Evolutionary conservation across 225 moss, liverwort and hornwort species (phyloP).

Genomic region (Marchantia paleacea): DNA sequence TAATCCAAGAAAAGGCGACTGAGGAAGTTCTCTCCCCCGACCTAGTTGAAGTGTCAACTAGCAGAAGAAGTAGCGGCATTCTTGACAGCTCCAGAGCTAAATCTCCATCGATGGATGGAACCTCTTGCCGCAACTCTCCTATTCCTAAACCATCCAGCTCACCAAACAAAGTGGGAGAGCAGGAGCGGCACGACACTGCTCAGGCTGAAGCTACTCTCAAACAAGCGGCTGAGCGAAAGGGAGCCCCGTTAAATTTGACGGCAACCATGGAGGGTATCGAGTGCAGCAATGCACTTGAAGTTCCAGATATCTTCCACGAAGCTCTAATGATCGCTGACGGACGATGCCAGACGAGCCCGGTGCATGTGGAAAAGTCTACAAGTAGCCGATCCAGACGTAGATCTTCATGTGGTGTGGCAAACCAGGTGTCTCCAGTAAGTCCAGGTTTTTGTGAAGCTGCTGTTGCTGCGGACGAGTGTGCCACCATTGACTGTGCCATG

Average conservation of each 20-base stretch:
- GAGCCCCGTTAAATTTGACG: not conserved
- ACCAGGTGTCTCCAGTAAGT: not conserved
- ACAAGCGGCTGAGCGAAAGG: not conserved
- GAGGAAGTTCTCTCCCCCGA: not conserved
- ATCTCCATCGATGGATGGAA: slow-evolving; percentile 2
- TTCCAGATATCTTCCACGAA: not conserved
- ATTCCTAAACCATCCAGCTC: slow-evolving; percentile 5
- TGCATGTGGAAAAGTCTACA: slow-evolving; percentile 19
- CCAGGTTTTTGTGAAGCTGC: not conserved
- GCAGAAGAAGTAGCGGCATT: not conserved
- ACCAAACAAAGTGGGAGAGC: not conserved
- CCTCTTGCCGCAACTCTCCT: slow-evolving; percentile 2
- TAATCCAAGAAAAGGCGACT: not conserved
- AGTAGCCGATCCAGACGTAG: slow-evolving; percentile 26
- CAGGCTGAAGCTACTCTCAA: not conserved
- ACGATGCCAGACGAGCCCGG: slow-evolving; percentile 23
- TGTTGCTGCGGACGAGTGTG: slow-evolving; percentile 8
- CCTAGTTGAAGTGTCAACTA: not conserved
- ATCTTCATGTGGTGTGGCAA: slow-evolving; percentile 7
- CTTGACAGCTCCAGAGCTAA: not conserved
- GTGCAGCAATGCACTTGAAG: not conserved
- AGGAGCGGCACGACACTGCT: not conserved
- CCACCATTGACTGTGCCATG: slow-evolving; percentile 9
- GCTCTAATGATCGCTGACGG: not conserved
- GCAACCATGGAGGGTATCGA: not conserved